phyloP scores from a whole-genome alignment of 352 stramenopile species.

The Pythium rhizo-oryzae region DNA sequence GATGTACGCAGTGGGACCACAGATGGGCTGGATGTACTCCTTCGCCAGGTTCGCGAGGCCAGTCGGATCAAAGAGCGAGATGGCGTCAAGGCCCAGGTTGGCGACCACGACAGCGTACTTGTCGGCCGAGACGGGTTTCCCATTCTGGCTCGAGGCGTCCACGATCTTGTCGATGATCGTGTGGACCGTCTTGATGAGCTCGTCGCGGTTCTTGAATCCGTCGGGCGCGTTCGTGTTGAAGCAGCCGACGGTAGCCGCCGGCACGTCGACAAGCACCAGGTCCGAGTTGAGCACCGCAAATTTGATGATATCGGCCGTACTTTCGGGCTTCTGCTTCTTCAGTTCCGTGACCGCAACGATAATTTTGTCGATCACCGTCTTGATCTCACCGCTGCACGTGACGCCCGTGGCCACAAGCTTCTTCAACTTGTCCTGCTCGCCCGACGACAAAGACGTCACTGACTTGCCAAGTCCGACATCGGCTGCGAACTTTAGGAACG shows the following conservation, averaged over 20 bases:
- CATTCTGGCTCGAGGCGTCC: constrained; percentile 45
- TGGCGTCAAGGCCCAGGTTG: constrained; percentile 46
- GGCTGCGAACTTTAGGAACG: too few relatives aligned
- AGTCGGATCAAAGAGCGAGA: constrained; percentile 48
- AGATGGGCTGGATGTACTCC: constrained; percentile 62
- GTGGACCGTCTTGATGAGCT: constrained; percentile 45
- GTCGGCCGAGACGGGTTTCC: constrained; percentile 30
- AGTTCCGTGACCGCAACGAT: too few relatives aligned
- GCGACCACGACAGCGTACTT: constrained; percentile 49
- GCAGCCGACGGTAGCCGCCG: constrained; percentile 48
- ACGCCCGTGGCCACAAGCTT: too few relatives aligned
- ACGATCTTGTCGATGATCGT: constrained; percentile 51
- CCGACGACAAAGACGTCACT: too few relatives aligned
- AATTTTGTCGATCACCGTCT: too few relatives aligned
- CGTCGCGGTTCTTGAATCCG: constrained; percentile 36
- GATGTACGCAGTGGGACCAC: constrained; percentile 43
- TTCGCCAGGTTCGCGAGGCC: constrained; percentile 43
- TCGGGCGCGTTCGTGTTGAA: constrained; percentile 19
- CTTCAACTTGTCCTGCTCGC: too few relatives aligned
- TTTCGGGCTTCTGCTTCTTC: too few relatives aligned
- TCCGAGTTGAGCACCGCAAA: constrained; percentile 42
- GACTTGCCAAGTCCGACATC: too few relatives aligned
- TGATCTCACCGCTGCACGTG: too few relatives aligned
- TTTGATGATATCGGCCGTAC: constrained; percentile 5
- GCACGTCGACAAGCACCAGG: constrained; percentile 54